Evolutionary conservation across 2,329 filamentous ascomycete species (phyloP).

Genomic region (Thyridium curvatum): DNA sequence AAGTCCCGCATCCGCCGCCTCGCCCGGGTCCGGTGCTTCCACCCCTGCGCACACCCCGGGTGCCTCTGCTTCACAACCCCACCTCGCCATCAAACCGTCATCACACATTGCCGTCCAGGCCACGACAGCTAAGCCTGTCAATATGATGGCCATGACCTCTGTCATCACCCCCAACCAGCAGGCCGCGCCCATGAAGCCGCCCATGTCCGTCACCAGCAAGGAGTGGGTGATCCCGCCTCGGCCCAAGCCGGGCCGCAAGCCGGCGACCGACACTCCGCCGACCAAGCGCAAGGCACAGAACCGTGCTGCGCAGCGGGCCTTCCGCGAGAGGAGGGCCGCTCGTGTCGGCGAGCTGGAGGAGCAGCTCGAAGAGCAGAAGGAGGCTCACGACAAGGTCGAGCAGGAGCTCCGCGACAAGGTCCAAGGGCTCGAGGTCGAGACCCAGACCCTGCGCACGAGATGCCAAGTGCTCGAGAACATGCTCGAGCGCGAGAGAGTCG

Average conservation of each 20-base stretch:
- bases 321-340: constrained; percentile 79
- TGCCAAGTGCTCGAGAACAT: constrained; percentile 59
- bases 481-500: constrained; percentile 51
- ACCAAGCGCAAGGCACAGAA: constrained; percentile 96
- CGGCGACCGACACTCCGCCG: constrained; percentile 84
- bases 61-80: too few relatives aligned
- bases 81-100: too few relatives aligned
- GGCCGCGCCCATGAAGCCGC: constrained; percentile 27
- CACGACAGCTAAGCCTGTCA: constrained; percentile 14
- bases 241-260: constrained; percentile 88
- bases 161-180: constrained; percentile 36
- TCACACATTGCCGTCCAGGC: too few relatives aligned
- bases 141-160: constrained; percentile 42
- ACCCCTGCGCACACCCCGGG: too few relatives aligned
- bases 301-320: constrained; percentile 82
- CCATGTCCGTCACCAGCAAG: constrained; percentile 63
- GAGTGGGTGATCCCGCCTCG: constrained; percentile 83
- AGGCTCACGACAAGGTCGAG: constrained; percentile 50
- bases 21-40: too few relatives aligned
- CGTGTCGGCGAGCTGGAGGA: constrained; percentile 73
- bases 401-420: constrained; percentile 52
- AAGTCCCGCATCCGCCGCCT: too few relatives aligned
- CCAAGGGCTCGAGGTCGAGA: constrained; percentile 54
- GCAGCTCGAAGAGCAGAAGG: constrained; percentile 55
- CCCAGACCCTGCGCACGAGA: constrained; percentile 57